These are phyloP conservation scores for Peronospora destructor DNA, from an alignment of 352 stramenopile genomes.

Conservation along the genomic window DNA sequence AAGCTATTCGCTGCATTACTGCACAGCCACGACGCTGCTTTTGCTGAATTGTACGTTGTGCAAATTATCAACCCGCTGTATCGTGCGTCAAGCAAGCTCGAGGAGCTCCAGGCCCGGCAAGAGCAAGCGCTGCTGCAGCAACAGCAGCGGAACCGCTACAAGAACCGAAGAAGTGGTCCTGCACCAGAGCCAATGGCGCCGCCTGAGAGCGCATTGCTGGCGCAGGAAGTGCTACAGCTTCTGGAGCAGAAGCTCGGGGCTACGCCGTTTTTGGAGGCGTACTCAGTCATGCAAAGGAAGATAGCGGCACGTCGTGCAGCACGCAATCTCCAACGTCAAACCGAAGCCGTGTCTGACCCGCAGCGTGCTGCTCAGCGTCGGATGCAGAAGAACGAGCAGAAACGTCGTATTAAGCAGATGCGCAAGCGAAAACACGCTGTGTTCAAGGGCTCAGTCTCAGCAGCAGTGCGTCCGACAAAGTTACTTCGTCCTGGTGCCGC, in stretches of 20 bases:
- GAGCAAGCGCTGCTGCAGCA: slow-evolving; percentile 22
- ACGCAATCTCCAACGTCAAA: slow-evolving; percentile 73
- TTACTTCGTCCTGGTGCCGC: slow-evolving; percentile 46
- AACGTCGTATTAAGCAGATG: slow-evolving; percentile 73
- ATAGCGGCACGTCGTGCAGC: slow-evolving; percentile 60
- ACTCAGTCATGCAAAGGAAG: slow-evolving; percentile 82
- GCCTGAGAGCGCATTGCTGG: slow-evolving; percentile 50
- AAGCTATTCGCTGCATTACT: slow-evolving; percentile 83
- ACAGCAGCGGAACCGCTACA: slow-evolving; percentile 26
- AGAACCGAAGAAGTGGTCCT: slow-evolving; percentile 22
- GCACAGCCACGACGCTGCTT: slow-evolving; percentile 40
- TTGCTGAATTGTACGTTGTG: slow-evolving; percentile 55
- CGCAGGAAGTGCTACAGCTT: slow-evolving; percentile 82
- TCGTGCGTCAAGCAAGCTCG: slow-evolving; percentile 46
- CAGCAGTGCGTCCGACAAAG: slow-evolving; percentile 52
- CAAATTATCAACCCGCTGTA: slow-evolving; percentile 84
- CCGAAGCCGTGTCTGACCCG: slow-evolving; percentile 69
- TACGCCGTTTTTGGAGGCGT: slow-evolving; percentile 66
- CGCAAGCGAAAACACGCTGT: slow-evolving; percentile 87
- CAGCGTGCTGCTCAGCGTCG: slow-evolving; percentile 68
- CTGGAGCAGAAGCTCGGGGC: slow-evolving; percentile 74
- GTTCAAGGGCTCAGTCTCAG: slow-evolving; percentile 68
- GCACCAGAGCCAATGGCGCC: slow-evolving; percentile 20
- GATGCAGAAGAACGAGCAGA: slow-evolving; percentile 82
- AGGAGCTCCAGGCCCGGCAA: slow-evolving; percentile 40